Evolutionary conservation across 306 rosid genomes (phyloP).

Genomic region (Luffa acutangula): DNA sequence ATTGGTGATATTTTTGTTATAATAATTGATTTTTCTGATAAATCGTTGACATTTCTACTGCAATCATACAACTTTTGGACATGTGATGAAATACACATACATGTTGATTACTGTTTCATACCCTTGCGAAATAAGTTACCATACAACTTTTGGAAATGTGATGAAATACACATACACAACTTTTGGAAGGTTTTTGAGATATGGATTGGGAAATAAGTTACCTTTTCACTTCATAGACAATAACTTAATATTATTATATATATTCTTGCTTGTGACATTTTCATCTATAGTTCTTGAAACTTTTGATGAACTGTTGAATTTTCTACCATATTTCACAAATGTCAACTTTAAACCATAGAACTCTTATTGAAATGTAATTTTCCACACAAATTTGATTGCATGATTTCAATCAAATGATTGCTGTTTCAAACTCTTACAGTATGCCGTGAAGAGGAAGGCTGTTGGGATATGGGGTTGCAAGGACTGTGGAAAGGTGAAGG

Average conservation of each 20-base stretch:
- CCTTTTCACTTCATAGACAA: no score
- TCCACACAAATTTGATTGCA: neutral
- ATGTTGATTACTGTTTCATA: neutral
- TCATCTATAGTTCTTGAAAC: neutral
- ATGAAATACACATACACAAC: neutral
- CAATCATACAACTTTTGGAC: neutral
- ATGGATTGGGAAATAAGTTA: no score
- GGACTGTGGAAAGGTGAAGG: slow-evolving; percentile 79
- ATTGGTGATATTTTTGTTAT: no score
- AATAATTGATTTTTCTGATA: neutral
- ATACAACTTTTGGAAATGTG: neutral
- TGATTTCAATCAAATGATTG: neutral
- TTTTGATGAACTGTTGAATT: neutral
- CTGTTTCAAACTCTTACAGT: slow-evolving; percentile 20
- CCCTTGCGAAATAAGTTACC: neutral
- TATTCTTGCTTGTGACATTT: no score
- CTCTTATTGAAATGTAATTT: neutral
- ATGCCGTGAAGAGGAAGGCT: slow-evolving; percentile 69
- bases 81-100: neutral
- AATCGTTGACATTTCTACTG: neutral
- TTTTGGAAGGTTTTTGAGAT: neutral
- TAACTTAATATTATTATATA: no score
- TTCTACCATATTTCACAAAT: neutral
- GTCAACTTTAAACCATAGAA: neutral
- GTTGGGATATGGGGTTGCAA: slow-evolving; percentile 88